These are phyloP conservation scores for Psilocybe sp. DNA, from an alignment of 768 basidiomycete species.

Conservation along the genomic window DNA sequence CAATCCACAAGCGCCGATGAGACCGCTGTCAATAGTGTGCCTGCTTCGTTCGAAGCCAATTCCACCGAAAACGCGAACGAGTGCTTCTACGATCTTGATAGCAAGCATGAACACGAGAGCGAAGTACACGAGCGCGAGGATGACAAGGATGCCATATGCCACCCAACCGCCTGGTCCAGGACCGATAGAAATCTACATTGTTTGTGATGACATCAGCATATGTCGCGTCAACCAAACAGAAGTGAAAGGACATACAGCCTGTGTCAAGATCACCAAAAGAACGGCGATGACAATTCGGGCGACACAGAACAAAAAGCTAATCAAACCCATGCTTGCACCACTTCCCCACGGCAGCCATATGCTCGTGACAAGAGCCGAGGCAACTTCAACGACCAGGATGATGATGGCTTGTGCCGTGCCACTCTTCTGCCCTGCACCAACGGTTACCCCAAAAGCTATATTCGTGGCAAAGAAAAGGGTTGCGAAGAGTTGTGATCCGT, in stretches of 20 bases:
- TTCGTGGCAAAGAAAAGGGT: slow-evolving; percentile 79
- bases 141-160: slow-evolving; percentile 86
- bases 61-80: slow-evolving; percentile 72
- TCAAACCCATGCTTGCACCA: slow-evolving; percentile 94
- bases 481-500: slow-evolving; percentile 88
- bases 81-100: slow-evolving; percentile 81
- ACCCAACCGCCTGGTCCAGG: slow-evolving; percentile 86
- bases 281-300: slow-evolving; percentile 89
- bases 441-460: slow-evolving; percentile 75
- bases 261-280: slow-evolving; percentile 84
- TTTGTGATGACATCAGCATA: background rate
- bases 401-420: slow-evolving; percentile 92
- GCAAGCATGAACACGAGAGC: slow-evolving; percentile 80
- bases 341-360: slow-evolving; percentile 97
- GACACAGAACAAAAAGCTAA: slow-evolving; percentile 91
- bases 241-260: slow-evolving; percentile 58
- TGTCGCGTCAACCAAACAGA: background rate
- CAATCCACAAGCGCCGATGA: slow-evolving; percentile 81
- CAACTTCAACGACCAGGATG: slow-evolving; percentile 86
- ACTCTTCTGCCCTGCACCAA: slow-evolving; percentile 87
- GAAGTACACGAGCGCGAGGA: slow-evolving; percentile 78
- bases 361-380: slow-evolving; percentile 83
- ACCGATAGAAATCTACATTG: slow-evolving; percentile 78
- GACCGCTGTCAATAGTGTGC: slow-evolving; percentile 78
- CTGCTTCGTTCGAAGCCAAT: slow-evolving; percentile 83